phyloP scores from a whole-genome alignment of 768 basidiomycete genomes.

The Naganishia antarctica region DNA sequence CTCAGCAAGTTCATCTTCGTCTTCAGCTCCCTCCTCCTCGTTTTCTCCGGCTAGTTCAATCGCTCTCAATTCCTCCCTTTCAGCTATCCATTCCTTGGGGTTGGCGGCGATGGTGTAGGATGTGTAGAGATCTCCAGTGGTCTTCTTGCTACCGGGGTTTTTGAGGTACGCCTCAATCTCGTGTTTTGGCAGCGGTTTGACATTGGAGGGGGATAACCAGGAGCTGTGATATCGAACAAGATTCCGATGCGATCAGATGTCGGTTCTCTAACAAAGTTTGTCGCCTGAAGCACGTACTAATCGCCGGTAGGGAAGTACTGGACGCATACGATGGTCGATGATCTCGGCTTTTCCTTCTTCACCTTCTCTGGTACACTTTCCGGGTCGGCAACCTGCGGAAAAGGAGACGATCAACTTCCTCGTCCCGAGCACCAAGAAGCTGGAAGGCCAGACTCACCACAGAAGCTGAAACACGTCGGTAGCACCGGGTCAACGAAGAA shows the following conservation, averaged over 20 bases:
- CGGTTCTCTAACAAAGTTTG: background rate
- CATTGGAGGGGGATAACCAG: slow-evolving; percentile 77
- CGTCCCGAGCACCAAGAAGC: too few relatives aligned
- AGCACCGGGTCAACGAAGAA: too few relatives aligned
- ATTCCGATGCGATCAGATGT: background rate
- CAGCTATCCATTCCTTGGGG: slow-evolving; percentile 61
- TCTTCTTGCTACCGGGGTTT: slow-evolving; percentile 62
- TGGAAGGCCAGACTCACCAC: background rate
- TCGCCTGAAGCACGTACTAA: slow-evolving; percentile 61
- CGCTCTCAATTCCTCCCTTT: slow-evolving; percentile 36
- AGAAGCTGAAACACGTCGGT: background rate
- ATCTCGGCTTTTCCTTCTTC: slow-evolving; percentile 71
- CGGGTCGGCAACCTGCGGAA: slow-evolving; percentile 70
- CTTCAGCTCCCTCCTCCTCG: slow-evolving; percentile 53
- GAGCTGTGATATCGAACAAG: slow-evolving; percentile 55
- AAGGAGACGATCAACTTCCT: background rate
- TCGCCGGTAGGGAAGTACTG: slow-evolving; percentile 92
- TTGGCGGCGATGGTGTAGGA: slow-evolving; percentile 72
- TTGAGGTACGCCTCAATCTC: slow-evolving; percentile 80
- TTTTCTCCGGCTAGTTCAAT: background rate
- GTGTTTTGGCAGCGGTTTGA: slow-evolving; percentile 67
- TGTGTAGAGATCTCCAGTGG: slow-evolving; percentile 65
- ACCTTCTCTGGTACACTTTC: slow-evolving; percentile 57
- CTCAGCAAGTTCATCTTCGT: slow-evolving; percentile 22
- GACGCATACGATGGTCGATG: slow-evolving; percentile 65